These are phyloP conservation scores for Coemansia sp. DNA, from an alignment of 192 early-diverging fungal genomes.

Conservation along the genomic window DNA sequence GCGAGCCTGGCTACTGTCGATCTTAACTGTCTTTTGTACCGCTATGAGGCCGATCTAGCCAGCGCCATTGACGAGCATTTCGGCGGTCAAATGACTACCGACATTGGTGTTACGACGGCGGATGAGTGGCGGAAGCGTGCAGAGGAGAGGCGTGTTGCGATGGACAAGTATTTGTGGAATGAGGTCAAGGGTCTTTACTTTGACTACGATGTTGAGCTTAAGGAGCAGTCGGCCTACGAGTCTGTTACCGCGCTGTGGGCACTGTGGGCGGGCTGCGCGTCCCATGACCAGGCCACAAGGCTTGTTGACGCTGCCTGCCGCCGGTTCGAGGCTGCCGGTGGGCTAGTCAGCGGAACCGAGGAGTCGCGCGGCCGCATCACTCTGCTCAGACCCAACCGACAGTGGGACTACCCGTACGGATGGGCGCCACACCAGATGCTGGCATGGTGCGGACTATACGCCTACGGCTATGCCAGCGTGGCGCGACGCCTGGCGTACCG, in stretches of 20 bases:
- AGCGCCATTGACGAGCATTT: slow-evolving; percentile 66
- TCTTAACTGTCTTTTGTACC: slow-evolving; percentile 91
- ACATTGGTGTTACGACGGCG: slow-evolving; percentile 47
- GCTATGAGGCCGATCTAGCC: slow-evolving; percentile 93
- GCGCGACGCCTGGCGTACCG: slow-evolving; percentile 86
- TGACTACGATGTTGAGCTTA: slow-evolving; percentile 83
- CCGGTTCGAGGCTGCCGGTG: slow-evolving; percentile 89
- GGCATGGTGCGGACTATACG: slow-evolving; percentile 87
- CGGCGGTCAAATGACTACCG: slow-evolving; percentile 57
- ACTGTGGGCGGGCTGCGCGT: slow-evolving; percentile 88
- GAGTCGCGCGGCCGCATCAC: slow-evolving; percentile 81
- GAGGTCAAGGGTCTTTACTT: slow-evolving; percentile 76
- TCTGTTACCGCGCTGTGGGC: slow-evolving; percentile 89
- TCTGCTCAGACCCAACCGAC: slow-evolving; percentile 86
- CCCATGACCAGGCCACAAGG: slow-evolving; percentile 73
- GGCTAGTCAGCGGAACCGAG: slow-evolving; percentile 92
- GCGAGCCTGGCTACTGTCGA: slow-evolving; percentile 94
- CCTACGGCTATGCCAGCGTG: slow-evolving; percentile 77
- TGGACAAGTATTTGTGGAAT: slow-evolving; percentile 89
- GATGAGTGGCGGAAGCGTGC: slow-evolving; percentile 71
- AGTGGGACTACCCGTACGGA: slow-evolving; percentile 94
- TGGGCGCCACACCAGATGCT: slow-evolving; percentile 99
- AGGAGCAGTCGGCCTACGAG: slow-evolving; percentile 78
- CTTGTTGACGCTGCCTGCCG: slow-evolving; percentile 69
- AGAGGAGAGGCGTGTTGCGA: slow-evolving; percentile 59